Evolutionary conservation across 371 early-diverging fungal genomes (phyloP).

Genomic region (Apophysomyces trapeziformis): DNA sequence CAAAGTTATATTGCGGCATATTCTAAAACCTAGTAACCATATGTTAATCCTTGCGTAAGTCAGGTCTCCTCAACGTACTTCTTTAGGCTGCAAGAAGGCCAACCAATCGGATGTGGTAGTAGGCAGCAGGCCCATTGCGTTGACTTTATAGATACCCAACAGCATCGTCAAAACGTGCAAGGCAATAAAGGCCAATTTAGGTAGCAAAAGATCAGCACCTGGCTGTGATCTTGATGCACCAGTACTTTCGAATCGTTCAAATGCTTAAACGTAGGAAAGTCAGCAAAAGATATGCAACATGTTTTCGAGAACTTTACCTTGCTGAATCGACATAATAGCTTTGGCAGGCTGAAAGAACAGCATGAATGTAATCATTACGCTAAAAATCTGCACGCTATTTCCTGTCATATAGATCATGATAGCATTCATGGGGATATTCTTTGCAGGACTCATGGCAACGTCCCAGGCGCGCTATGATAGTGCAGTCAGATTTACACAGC

Average conservation of each 20-base stretch:
- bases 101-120: conserved; percentile 96
- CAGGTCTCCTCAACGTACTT: conserved; percentile 14
- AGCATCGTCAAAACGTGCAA: conserved; percentile 79
- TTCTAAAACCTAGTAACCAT: conserved; percentile 28
- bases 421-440: conserved; percentile 95
- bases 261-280: conserved; percentile 46
- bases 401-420: conserved; percentile 99
- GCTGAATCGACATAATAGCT: conserved; percentile 73
- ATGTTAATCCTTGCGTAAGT: neutral
- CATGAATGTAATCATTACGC: conserved; percentile 95
- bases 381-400: conserved; percentile 93
- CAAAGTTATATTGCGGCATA: conserved; percentile 22
- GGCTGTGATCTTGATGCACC: conserved; percentile 44
- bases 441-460: conserved; percentile 88
- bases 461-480: conserved; percentile 91
- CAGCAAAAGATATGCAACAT: neutral
- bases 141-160: conserved; percentile 90
- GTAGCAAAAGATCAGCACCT: conserved; percentile 63
- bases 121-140: conserved; percentile 94
- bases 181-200: conserved; percentile 81
- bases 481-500: neutral
- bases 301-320: conserved; percentile 49
- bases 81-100: conserved; percentile 86
- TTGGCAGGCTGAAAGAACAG: conserved; percentile 87
- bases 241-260: conserved; percentile 68